Base-by-base conservation (phyloP, 1,284 basidiomycete species). In the Amylostereum chailletii region DNA sequence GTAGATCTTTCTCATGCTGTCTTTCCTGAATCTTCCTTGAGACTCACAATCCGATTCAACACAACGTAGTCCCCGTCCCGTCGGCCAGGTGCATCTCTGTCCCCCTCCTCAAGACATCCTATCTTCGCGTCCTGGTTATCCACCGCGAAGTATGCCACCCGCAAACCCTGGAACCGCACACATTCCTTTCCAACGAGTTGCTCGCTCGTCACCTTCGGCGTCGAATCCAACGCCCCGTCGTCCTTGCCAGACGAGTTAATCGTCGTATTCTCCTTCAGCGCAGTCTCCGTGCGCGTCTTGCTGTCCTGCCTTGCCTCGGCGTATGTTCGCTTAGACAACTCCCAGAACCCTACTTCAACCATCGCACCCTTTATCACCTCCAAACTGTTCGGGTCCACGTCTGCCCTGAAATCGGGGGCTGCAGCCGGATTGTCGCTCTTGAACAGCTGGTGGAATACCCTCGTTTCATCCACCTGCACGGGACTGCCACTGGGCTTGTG, bases 21-120 rank as follows among this genome's bases (percentile, higher is more conserved):
- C 60, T 96, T 96, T n/a, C 90, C 90, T 4, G 84, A 79, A 65
- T 98, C 95, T 71, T 98, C 94, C 71, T 99, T 99, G 68, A 99
- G 67, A 53, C 85, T 90, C 30, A 98, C 94, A 57, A 98, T 94
- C 50, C 90, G 80, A 68, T 99, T 99, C 42, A 99, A 74, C 27
- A 98, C 80, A 45, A 99, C 65, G 62, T 75, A 77, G 63, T 95
- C 92, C 7, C 85, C 86, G 42, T 81, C 76, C 48, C 71, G 70
- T 47, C 71, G 68, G 11, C 69, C 72, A 10, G 73, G 69, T 34
- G 62, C 58, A n/a, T 60, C 65, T 3, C 68, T 69, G 6, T 71
- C 73, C 1, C 65, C 64, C 53, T 85, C 79, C 29, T 82, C 76
- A 37, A 93, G 64, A 53, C 73, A 80, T 19, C 72, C 76, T 37